phyloP scores from a whole-genome alignment of 331 rosid genomes.

The Rhamnella rubrinervis region DNA sequence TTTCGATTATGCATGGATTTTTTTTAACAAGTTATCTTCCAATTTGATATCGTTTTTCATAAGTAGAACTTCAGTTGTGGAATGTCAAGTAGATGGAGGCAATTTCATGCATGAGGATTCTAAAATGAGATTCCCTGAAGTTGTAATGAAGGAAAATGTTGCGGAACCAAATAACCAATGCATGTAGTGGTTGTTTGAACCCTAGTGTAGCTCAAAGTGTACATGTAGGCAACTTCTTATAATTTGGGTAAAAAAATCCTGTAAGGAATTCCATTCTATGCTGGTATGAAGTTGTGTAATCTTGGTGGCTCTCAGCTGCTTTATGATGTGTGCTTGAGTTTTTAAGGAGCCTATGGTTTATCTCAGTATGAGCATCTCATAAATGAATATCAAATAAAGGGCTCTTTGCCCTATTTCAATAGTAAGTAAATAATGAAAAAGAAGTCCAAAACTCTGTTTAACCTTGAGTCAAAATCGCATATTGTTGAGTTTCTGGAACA shows the following conservation, averaged over 20 bases:
- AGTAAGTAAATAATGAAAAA: not conserved
- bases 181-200: no score
- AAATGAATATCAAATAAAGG: not conserved
- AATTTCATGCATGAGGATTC: no score
- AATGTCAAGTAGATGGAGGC: no score
- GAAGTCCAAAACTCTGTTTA: not conserved
- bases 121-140: no score
- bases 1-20: not conserved
- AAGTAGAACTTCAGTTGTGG: no score
- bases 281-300: not conserved
- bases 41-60: no score
- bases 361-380: not conserved
- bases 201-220: no score
- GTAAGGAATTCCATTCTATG: not conserved
- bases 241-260: not conserved
- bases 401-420: not conserved
- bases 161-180: no score
- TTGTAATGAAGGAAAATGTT: no score
- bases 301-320: not conserved
- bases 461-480: not conserved
- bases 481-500: conserved; percentile 1
- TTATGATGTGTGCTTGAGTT: not conserved
- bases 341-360: not conserved
- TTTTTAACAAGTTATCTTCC: no score
- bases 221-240: not conserved